Evolutionary conservation across 441 rosid species (phyloP).

Genomic region (Adansonia rubrostipa): DNA sequence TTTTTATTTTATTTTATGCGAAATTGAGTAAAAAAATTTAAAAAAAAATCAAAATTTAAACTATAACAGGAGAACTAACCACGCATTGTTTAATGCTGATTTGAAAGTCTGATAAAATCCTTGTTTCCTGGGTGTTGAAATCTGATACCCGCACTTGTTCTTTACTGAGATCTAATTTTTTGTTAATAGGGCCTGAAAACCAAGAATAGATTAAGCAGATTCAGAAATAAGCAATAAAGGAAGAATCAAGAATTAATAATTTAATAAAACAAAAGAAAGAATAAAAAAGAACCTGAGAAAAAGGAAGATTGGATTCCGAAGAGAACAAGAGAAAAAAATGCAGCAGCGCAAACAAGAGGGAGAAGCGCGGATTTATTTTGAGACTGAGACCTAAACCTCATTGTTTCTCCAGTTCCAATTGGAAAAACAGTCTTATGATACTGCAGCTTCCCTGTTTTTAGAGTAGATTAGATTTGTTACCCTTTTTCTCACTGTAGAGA

Average conservation of each 20-base stretch:
- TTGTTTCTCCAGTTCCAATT: constrained; percentile 26
- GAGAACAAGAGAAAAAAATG: constrained; percentile 57
- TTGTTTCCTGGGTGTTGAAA: constrained; percentile 45
- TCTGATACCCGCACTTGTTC: constrained; percentile 42
- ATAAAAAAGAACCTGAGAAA: constrained; percentile 56
- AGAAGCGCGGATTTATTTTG: constrained; percentile 54
- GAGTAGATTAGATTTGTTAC: background rate
- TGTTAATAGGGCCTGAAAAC: constrained; percentile 34
- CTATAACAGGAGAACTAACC: constrained; percentile 43
- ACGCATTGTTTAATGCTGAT: constrained; percentile 68
- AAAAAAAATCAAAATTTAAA: background rate
- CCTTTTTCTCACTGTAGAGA: background rate
- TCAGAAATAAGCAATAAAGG: background rate
- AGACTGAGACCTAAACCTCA: constrained; percentile 43
- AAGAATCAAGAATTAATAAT: background rate
- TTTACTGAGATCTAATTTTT: constrained; percentile 40
- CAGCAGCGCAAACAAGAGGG: constrained; percentile 59
- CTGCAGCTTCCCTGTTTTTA: background rate
- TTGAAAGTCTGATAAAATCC: constrained; percentile 56
- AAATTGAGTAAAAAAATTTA: too few relatives aligned
- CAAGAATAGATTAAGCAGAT: background rate
- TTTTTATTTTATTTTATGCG: too few relatives aligned
- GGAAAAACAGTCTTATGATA: background rate
- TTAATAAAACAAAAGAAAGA: background rate
- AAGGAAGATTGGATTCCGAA: constrained; percentile 72